phyloP scores from a whole-genome alignment of 1,284 basidiomycete species.

The Puccinia novopanici region DNA sequence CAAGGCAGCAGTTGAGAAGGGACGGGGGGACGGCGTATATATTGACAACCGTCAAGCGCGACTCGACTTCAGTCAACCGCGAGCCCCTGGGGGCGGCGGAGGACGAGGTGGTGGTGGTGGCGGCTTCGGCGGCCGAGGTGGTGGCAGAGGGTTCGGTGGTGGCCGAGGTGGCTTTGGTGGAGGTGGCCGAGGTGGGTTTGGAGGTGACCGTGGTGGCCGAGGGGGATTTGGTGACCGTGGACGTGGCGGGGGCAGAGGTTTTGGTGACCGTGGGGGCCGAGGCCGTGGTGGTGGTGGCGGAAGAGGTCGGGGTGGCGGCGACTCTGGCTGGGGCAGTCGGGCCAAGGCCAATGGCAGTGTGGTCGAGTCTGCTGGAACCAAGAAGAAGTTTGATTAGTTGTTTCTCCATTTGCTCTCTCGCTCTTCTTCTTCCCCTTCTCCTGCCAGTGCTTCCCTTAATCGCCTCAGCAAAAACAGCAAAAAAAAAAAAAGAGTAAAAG shows the following conservation, averaged over 20 bases:
- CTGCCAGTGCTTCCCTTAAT: not conserved
- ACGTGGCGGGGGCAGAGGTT: conserved; percentile 59
- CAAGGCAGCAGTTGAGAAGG: conserved; percentile 71
- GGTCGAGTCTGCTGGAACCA: conserved; percentile 39
- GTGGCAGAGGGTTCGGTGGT: conserved; percentile 49
- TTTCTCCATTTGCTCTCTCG: not conserved
- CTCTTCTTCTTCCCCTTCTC: not conserved
- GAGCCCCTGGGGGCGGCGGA: conserved; percentile 67
- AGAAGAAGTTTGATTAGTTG: conserved; percentile 43
- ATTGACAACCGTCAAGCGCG: conserved; percentile 80
- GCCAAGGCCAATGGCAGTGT: conserved; percentile 43
- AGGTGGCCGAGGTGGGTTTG: conserved; percentile 57
- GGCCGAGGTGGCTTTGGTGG: conserved; percentile 53
- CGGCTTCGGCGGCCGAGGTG: conserved; percentile 52
- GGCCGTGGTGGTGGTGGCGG: conserved; percentile 60
- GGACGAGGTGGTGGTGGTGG: conserved; percentile 32
- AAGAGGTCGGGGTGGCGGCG: conserved; percentile 57
- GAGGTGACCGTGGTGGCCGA: conserved; percentile 4
- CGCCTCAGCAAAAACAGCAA: not conserved
- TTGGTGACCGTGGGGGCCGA: conserved; percentile 62
- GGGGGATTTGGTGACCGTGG: conserved; percentile 37
- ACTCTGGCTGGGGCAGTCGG: conserved; percentile 52
- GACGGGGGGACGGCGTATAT: conserved; percentile 67
- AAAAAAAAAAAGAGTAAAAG: not conserved
- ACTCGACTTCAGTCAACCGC: conserved; percentile 86